These are phyloP conservation scores for Pecoramyces ruminantium DNA, from an alignment of 192 early-diverging fungal species.

Conservation along the genomic window DNA sequence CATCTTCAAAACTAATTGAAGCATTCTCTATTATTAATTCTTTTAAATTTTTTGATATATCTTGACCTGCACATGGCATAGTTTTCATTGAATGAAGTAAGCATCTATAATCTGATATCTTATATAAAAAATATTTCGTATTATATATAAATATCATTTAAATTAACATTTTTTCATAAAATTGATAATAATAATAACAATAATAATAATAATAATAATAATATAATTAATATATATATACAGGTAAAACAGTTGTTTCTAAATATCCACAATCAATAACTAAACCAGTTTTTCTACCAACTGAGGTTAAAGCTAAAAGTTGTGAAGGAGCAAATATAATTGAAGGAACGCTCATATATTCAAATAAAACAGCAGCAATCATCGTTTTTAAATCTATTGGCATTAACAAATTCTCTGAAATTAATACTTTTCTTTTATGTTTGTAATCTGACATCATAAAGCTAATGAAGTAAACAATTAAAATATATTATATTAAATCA, in stretches of 20 bases:
- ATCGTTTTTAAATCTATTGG: not conserved
- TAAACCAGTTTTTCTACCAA: slow-evolving; percentile 57
- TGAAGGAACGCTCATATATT: slow-evolving; percentile 38
- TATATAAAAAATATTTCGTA: too few species aligned
- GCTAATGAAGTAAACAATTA: not conserved
- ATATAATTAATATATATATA: slow-evolving; percentile 6
- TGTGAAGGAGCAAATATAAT: slow-evolving; percentile 57
- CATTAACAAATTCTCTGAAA: not conserved
- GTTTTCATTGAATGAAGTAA: slow-evolving; percentile 42
- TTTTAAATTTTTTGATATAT: slow-evolving; percentile 35
- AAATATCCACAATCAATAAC: slow-evolving; percentile 76
- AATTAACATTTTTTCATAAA: too few species aligned
- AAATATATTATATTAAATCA: too few species aligned
- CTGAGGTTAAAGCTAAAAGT: slow-evolving; percentile 54
- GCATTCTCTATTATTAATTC: slow-evolving; percentile 41
- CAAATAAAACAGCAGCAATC: not conserved
- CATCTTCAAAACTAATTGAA: slow-evolving; percentile 16
- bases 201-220: too few species aligned
- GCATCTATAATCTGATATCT: slow-evolving; percentile 53
- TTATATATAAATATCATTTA: too few species aligned
- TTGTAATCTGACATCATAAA: not conserved
- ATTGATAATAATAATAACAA: too few species aligned
- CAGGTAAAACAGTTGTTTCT: slow-evolving; percentile 58
- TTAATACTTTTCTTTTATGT: not conserved
- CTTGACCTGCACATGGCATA: slow-evolving; percentile 44